Evolutionary conservation across 805 yeast genomes (phyloP).

Genomic region (Tetrapisispora fleetii): DNA sequence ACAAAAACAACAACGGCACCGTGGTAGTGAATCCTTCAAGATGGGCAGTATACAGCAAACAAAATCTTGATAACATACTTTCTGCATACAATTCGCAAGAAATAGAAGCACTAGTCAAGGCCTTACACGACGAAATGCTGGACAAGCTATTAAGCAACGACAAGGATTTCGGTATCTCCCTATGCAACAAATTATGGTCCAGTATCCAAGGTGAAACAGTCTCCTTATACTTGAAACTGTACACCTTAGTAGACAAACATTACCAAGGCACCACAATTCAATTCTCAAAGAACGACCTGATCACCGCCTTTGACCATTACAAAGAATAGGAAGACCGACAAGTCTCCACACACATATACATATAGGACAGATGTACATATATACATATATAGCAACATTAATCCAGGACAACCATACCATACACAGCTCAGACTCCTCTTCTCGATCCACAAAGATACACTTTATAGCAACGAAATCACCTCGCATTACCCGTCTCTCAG

Average conservation of each 20-base stretch:
- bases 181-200: conserved; percentile 58
- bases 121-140: conserved; percentile 46
- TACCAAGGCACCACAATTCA: conserved; percentile 41
- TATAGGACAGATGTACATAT: neutral
- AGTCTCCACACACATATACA: neutral
- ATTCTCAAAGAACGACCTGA: conserved; percentile 47
- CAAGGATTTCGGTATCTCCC: conserved; percentile 28
- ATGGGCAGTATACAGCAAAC: conserved; percentile 55
- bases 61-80: conserved; percentile 48
- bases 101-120: conserved; percentile 42
- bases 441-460: too few relatives aligned
- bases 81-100: conserved; percentile 50
- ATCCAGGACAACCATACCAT: too few relatives aligned
- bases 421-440: too few relatives aligned
- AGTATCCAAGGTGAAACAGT: conserved; percentile 58
- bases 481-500: neutral
- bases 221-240: conserved; percentile 44
- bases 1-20: neutral
- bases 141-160: conserved; percentile 37
- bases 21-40: conserved; percentile 41
- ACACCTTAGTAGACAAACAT: conserved; percentile 46
- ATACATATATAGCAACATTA: too few relatives aligned
- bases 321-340: conserved; percentile 7
- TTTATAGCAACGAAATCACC: too few relatives aligned
- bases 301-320: conserved; percentile 38